Base-by-base conservation (phyloP, 2,329 filamentous ascomycete genomes). In the Neopestalotiopsis sp. region DNA sequence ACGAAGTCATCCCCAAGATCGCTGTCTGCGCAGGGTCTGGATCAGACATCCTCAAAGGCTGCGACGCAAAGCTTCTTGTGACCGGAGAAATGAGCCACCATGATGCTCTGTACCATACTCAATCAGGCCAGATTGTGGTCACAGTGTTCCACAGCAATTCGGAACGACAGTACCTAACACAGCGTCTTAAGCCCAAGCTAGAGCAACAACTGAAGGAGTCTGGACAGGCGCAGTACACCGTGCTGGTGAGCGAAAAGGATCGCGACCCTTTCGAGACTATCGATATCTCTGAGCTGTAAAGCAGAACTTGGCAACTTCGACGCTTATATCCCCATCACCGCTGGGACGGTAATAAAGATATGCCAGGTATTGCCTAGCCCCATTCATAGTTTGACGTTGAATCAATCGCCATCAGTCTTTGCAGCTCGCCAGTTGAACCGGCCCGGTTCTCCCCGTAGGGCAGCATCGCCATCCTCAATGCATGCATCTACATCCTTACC, bases 31-130 rank as follows among this genome's bases (percentile, higher is more conserved):
- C 96, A 0, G 96, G 96, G 1, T 96, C 93, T 6, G 96, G 96
- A 0, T 92, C 91, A 1, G 89, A 91, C 53, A 86, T 98, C 24
- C 88, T 98, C 69, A 89, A 90, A 71, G 86, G 87, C 56, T 84
- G 90, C 2, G 84, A 88, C 57, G 94, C 94, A 0, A 94, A 98
- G 76, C 80, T 98, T 53, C 81, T 97, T 4, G 93, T 99, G 74
- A 98, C 94, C 0, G 96, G 96, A 1, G 96, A 99, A 83, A 89
- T 98, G 85, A 93, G 90, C 75, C 96, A 99, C 78, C 96, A 99
- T 78, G 94, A 96, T 72, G 94, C 95, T 3, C 87, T 99, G 69
- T 89, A 92, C 53, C 94, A 94, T 1, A 94, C 93, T 34, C 95
- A 98, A 83, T 88, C 91, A 69, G 95, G 95, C 1, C 91, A 91